Base-by-base conservation (phyloP, 495 filamentous ascomycete species). In the Trypethelium eluteriae region DNA sequence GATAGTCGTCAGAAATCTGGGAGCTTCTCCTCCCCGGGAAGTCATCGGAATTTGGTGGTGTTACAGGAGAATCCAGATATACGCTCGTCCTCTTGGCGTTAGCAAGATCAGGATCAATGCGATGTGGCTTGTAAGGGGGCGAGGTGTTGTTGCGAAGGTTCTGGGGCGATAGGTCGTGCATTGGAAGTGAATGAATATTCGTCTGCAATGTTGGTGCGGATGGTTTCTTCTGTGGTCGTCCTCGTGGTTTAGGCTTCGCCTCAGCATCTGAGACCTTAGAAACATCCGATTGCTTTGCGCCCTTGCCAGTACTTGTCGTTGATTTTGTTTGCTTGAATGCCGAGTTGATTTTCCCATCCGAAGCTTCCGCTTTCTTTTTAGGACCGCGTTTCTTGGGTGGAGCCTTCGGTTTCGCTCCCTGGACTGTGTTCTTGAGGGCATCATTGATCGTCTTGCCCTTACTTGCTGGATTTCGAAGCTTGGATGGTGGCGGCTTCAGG, bases 161-260 rank as follows among this genome's bases (percentile, higher is more conserved):
- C 36, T 62, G 18, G 9, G 67, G 62, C 38, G 66, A 36, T 6
- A 68, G 3, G 9, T 62, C 25, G 16, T 63, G 47, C 65, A 70
- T 65, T 7, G 68, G 68, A 7, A 53, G 18, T 16, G 53, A 7
- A 59, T 59, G 53, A 59, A 10, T 14, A 36, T 59, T 59, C 5
- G 18, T 36, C 32, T 36, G 53, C 34, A 59, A 7, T 9, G 53
- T 32, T 59, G 53, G 32, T 35, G 32, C 53, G 10, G 53, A 59
- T 14, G 32, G 32, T 36, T 59, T 70, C 46, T 46, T 65, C 38
- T n/a, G 64, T 35, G 38, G 57, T 62, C n/a, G 62, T 68, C 39
- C 70, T 70, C 63, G 68, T 66, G 36, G 53, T 62, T 62, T 70
- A 57, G 35, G 62, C 63, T 72, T 72, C 53, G 66, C 68, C 46